Evolutionary conservation across 495 filamentous ascomycete species (phyloP), one percentile per base, ranked within the genome.

Genomic region (Tuber brumale): DNA sequence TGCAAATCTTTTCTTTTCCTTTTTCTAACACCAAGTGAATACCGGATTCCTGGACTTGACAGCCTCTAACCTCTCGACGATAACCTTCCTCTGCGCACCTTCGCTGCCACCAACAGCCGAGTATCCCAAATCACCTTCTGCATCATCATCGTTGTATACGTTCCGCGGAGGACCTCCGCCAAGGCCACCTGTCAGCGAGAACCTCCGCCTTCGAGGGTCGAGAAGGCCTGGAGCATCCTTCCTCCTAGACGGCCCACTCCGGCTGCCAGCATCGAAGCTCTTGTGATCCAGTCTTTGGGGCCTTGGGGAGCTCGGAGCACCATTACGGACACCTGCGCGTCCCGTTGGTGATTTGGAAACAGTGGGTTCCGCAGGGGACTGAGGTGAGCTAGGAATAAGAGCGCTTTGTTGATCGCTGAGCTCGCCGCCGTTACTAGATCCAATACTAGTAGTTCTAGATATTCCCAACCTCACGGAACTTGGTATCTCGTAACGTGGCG

Each of bases 21-120:
- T 21, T 46, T 42, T 73, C 88, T 86, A 97, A 88, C 96, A 99
- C 93, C 95, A 99, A 57, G 92, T 97, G 85, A 99, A 99, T 21
- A 99, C 93, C 23, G 95, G 95, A 84, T 96, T 95, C 84, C 91
- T 93, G 84, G 90, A 92, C 86, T 97, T 98, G 44, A 99, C 95
- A 71, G 94, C 91, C 86, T 98, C 95, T 73, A 99, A 83, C 80
- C 95, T 86, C 86, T 99, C 95, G 57, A 98, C 95, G 87, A 98
- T 98, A 61, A 99, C 96, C 85, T 94, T 94, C 76, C 94, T 88
- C 83, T 91, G 89, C 74, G 92, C 91, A 3, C 93, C 92, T 83
- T 97, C 94, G 91, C 94, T 92, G n/a, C 91, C 96, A 83, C 92
- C 92, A 1, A 94, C 94, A 18, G 93, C 96, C 14, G 94, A 93